Percentiles rank a stretch among this genome's conserved stretches.
phyloP scores from a whole-genome alignment of 352 stramenopile species.

The Phytophthora sansomeana region DNA sequence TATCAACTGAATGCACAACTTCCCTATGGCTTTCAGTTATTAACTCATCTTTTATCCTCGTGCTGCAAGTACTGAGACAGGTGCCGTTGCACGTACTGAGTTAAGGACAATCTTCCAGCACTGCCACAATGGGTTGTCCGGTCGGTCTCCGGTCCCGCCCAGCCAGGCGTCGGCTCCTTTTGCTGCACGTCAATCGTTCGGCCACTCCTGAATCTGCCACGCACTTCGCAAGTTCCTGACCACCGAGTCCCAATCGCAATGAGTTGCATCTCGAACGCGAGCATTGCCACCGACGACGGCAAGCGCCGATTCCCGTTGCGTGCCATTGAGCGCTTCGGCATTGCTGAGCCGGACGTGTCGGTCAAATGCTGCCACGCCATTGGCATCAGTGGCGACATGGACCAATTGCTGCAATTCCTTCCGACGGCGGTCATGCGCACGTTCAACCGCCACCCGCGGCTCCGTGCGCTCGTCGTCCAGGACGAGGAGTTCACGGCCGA shows the following conservation, averaged over 20 bases:
- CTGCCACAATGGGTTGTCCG: constrained; percentile 3
- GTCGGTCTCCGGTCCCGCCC: constrained; percentile 12
- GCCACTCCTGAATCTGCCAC: constrained; percentile 25
- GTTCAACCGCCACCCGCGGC: constrained; percentile 68
- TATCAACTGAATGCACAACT: too few relatives aligned
- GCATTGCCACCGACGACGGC: neutral
- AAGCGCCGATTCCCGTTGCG: constrained; percentile 45
- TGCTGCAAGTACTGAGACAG: too few relatives aligned
- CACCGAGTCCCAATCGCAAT: constrained; percentile 16
- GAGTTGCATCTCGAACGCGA: constrained; percentile 31
- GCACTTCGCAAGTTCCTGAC: constrained; percentile 3
- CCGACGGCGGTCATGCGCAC: constrained; percentile 59
- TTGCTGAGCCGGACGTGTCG: constrained; percentile 38
- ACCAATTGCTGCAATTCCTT: constrained; percentile 49
- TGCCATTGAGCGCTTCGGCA: constrained; percentile 48
- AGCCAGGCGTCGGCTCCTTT: constrained; percentile 20
- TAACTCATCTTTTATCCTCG: too few relatives aligned
- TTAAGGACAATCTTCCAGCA: too few relatives aligned
- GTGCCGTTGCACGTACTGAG: too few relatives aligned
- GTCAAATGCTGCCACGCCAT: constrained; percentile 49
- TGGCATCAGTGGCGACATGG: constrained; percentile 41
- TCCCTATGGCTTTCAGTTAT: too few relatives aligned
- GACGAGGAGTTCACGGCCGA: constrained; percentile 50
- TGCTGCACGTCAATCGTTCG: neutral
- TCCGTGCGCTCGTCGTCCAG: constrained; percentile 51